A percentile compares a stretch with the other conserved stretches of the same genome.
phyloP scores from a whole-genome alignment of 139 green algal species.

The Chlorella sp. region DNA sequence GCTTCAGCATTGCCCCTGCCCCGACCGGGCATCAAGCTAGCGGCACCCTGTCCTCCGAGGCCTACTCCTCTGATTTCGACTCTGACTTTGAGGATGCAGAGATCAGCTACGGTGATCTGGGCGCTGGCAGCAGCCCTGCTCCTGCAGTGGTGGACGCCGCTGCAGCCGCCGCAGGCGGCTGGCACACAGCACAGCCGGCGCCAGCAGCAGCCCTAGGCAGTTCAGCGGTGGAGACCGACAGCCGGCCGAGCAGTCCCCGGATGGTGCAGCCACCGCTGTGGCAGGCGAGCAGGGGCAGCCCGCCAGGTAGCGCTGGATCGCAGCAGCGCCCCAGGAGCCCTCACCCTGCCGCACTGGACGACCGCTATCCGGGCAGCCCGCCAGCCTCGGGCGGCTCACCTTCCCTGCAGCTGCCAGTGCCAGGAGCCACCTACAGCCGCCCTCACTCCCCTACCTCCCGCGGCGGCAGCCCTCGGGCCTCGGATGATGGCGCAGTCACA shows the following conservation, averaged over 20 bases:
- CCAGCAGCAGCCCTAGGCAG: too few species aligned
- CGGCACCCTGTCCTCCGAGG: background rate
- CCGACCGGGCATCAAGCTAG: background rate
- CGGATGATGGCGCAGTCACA: background rate
- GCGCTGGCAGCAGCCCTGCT: background rate
- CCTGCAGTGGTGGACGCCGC: too few species aligned
- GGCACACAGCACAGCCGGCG: too few species aligned
- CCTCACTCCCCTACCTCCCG: background rate
- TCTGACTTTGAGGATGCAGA: slow-evolving; percentile 6
- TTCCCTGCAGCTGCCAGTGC: background rate
- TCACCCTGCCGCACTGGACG: background rate
- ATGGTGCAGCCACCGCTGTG: too few species aligned
- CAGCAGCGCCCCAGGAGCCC: slow-evolving; percentile 3
- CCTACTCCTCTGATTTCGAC: background rate
- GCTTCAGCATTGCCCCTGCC: background rate
- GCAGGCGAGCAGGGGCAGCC: too few species aligned
- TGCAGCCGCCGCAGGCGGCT: too few species aligned
- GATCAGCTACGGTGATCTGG: slow-evolving; percentile 1
- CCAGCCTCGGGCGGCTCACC: background rate
- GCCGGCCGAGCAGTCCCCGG: too few species aligned
- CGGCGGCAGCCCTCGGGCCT: background rate
- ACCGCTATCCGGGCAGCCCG: slow-evolving; percentile 23
- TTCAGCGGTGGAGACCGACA: too few species aligned
- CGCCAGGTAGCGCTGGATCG: too few species aligned
- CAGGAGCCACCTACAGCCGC: background rate